Evolutionary conservation across 2,329 filamentous ascomycete genomes (phyloP), one percentile per base, ranked within the genome.

Genomic region (Ampelomyces quisqualis): DNA sequence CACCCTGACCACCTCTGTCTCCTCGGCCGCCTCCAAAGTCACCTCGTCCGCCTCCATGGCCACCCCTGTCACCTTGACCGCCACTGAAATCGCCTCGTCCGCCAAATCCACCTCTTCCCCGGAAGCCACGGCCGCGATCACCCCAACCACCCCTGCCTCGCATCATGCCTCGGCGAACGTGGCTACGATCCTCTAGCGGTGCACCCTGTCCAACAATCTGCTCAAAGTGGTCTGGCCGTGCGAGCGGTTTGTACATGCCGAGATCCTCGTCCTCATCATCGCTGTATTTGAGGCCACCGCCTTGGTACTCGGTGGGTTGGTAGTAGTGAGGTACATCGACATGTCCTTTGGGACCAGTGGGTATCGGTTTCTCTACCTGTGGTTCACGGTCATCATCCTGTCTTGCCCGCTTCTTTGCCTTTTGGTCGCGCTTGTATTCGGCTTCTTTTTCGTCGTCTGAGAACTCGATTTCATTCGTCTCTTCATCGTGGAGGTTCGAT

Each of bases 381-480:
- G 51, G 53, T n/a, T 61, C 55, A 11, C 54, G 47, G 27, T 57
- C 57, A 32, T 50, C 51, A 20, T 67, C 60, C 8, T 45, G 61
- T 29, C 65, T 65, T 8, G 64, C 59, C 50, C 75, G 72, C 70
- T 76, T 74, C 65, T 78, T 76, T 76, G 82, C 84, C 75, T 84
- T 82, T 51, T 63, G 49, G 47, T 63, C 58, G 38, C 65, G 65
- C 58, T 72, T 94, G 64, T 89, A 82, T 56, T 90, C 88, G 6
- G 86, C 85, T 69, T 98, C 93, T 55, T 88, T 86, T 70, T 98
- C 93, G 58, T 98, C 93, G 55, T 98, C 93, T 0, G 91, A 96
- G 66, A 97, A 97, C 63, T 97, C 93, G 55, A 89, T 80, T 64
- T 97, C 91, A 24, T 95, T 88, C 21, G 86, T 79, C 70, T 97